Evolutionary conservation across 2,329 filamentous ascomycete species (phyloP), one percentile per base, ranked within the genome.

Genomic region (Colletotrichum sublineola): DNA sequence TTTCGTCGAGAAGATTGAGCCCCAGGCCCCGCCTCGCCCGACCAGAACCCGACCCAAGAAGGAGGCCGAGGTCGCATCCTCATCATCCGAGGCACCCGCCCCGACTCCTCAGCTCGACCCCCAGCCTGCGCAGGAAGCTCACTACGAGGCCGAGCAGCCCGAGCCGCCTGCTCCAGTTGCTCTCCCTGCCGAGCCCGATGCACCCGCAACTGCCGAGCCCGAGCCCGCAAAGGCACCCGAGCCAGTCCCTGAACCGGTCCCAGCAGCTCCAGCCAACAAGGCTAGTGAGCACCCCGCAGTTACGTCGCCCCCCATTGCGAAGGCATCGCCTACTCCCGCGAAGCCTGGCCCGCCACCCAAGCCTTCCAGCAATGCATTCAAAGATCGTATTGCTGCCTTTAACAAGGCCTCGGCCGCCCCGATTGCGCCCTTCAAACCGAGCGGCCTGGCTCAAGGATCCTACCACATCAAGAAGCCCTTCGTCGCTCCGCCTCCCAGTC

Each of bases 1-100:
- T 84, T 99, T 99, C 80, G 96, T 99, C 79, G 96, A 99, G 83
- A 94, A 92, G 84, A 97, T 94, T 83, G 96, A 98, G 81, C 96
- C 96, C 48, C 93, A 91, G 68, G 93, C 96, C 75, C 96, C 96
- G 73, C 94, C 95, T 73, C 91, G 96, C 71, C 96, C 96, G 70
- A 88, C 90, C 74, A 91, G 96, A 78, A 86, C 90, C 20, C 91
- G 94, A 76, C 84, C 88, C 64, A 95, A 92, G 85, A 93, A 90
- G 80, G 90, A 92, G 48, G 71, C 80, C 33, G 82, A 84, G 57
- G 74, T 78, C 48, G 74, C 74, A 42, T 76, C 77, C n/a, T 77
- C 56, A 75, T 74, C 65, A 62, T 69, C 74, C 33, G 76, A 74
- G 61, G 75, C 68, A 53, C 71, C 66, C 63, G 79, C 80, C 60